Percentiles rank a stretch among this genome's conserved stretches.
phyloP scores from a whole-genome alignment of 768 basidiomycete species.

The Boletus pseudopeckii region DNA sequence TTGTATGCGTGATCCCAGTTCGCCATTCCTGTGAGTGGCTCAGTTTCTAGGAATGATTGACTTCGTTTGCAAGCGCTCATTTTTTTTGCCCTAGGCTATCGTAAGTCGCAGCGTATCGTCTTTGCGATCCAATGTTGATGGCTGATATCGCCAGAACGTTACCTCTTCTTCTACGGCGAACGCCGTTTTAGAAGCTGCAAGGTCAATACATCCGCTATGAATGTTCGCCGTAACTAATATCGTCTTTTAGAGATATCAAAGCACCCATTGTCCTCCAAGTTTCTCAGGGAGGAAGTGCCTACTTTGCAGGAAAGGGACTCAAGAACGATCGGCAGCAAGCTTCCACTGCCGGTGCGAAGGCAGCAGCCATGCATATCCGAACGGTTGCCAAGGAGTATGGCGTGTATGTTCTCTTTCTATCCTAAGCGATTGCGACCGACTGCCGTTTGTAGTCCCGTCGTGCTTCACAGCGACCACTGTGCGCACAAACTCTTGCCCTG shows the following conservation, averaged over 20 bases:
- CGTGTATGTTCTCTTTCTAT: constrained; percentile 56
- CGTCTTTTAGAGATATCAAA: constrained; percentile 74
- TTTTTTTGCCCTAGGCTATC: constrained; percentile 52
- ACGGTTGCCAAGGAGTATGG: constrained; percentile 87
- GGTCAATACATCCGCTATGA: constrained; percentile 41
- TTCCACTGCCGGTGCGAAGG: constrained; percentile 87
- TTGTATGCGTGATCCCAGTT: constrained; percentile 45
- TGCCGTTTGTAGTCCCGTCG: constrained; percentile 68
- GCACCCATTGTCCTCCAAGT: constrained; percentile 97
- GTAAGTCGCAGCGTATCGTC: constrained; percentile 44
- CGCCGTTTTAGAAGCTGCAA: constrained; percentile 92
- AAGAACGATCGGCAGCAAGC: constrained; percentile 94
- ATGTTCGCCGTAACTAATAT: constrained; percentile 12
- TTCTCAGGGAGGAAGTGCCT: constrained; percentile 95
- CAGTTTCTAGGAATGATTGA: not conserved
- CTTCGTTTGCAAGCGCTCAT: not conserved
- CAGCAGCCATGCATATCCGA: constrained; percentile 90
- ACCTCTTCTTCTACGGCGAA: constrained; percentile 96
- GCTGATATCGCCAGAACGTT: constrained; percentile 62
- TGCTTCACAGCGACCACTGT: constrained; percentile 98
- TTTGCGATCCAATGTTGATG: not conserved
- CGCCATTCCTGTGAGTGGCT: constrained; percentile 72
- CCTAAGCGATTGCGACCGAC: not conserved
- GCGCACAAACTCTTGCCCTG: constrained; percentile 96
- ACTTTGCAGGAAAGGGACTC: constrained; percentile 95